Evolutionary conservation across 306 rosid genomes (phyloP).

Genomic region (Corylus americana): DNA sequence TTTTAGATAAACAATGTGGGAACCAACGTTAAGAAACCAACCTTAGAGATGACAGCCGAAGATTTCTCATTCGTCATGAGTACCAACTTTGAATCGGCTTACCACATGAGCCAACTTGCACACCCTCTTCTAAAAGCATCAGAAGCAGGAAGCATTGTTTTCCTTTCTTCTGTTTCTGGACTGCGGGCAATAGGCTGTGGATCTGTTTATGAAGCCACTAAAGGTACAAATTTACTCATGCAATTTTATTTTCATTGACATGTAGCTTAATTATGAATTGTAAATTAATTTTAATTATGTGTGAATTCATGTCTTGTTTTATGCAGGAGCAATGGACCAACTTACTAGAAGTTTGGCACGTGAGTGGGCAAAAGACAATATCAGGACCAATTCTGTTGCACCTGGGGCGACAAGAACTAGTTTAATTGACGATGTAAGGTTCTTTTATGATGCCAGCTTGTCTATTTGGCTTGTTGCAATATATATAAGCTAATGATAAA

Average conservation of each 20-base stretch:
- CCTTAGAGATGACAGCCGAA: conserved; percentile 19
- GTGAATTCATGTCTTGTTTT: too few relatives aligned
- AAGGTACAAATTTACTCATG: conserved; percentile 25
- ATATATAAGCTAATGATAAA: too few relatives aligned
- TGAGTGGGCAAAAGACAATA: conserved; percentile 66
- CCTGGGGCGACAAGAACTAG: conserved; percentile 52
- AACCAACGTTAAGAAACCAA: neutral
- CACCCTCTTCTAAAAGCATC: conserved; percentile 11
- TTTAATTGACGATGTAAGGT: conserved; percentile 12
- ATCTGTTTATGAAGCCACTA: conserved; percentile 42
- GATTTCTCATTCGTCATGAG: conserved; percentile 22
- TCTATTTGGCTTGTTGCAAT: too few relatives aligned
- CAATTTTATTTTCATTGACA: neutral
- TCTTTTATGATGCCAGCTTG: too few relatives aligned
- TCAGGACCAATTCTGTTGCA: conserved; percentile 52
- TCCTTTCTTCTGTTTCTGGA: conserved; percentile 38
- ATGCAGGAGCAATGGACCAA: conserved; percentile 54
- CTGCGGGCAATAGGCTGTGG: conserved; percentile 31
- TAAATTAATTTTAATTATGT: too few relatives aligned
- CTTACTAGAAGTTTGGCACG: conserved; percentile 51
- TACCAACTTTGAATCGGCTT: conserved; percentile 40
- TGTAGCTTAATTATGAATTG: too few relatives aligned
- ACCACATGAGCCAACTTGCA: conserved; percentile 39
- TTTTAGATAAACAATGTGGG: conserved; percentile 17
- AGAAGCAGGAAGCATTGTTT: conserved; percentile 31